Percentiles rank a stretch among this genome's conserved stretches.
Conservation (phyloP, 805 yeast species). For the Dipodascus albidus region DNA sequence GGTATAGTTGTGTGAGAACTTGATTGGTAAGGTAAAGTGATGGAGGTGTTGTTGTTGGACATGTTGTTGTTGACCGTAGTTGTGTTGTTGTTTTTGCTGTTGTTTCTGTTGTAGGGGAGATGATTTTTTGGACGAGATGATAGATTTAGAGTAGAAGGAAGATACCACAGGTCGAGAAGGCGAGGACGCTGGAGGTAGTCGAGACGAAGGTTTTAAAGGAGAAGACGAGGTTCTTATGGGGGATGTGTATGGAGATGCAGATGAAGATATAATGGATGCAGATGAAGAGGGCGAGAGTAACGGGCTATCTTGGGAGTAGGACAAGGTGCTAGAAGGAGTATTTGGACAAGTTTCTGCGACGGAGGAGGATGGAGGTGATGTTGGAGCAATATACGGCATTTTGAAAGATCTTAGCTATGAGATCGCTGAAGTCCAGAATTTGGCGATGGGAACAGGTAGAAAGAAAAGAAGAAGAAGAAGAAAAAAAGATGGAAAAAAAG, state of each 20-base stretch:
- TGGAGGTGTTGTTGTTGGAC: not conserved
- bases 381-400: constrained; percentile 2
- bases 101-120: not conserved
- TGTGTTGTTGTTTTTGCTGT: not conserved
- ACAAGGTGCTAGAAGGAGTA: not conserved
- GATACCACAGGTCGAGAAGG: not conserved
- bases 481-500: not conserved
- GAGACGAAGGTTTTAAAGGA: too few species aligned
- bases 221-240: not conserved
- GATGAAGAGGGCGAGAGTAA: not conserved
- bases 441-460: too few species aligned
- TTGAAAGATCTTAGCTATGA: too few species aligned
- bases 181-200: not conserved
- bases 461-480: not conserved
- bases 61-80: not conserved
- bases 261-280: constrained; percentile 3
- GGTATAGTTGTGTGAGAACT: not conserved
- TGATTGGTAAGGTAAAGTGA: not conserved
- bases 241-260: constrained; percentile 1
- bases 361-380: not conserved
- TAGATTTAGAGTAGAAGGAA: not conserved
- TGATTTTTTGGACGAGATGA: not conserved
- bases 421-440: too few species aligned
- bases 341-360: not conserved
- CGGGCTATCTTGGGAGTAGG: not conserved